Evolutionary conservation across 2,329 filamentous ascomycete species (phyloP).

Genomic region (Neonectria faginata): DNA sequence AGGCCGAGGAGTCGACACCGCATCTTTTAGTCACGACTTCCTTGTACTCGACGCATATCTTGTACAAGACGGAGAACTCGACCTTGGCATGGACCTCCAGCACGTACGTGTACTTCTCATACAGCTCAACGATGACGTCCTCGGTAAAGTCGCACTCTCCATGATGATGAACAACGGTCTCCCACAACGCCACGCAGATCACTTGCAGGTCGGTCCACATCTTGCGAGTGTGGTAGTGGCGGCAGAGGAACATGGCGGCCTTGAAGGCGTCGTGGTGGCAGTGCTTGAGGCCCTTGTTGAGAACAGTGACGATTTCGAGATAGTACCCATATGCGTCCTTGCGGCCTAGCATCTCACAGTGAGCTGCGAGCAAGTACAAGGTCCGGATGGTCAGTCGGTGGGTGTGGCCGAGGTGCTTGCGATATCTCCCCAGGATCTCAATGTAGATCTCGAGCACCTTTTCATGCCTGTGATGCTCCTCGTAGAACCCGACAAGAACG

Average conservation of each 20-base stretch:
- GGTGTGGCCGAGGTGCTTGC: conserved; percentile 35
- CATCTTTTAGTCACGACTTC: conserved; percentile 56
- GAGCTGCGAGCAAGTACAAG: conserved; percentile 46
- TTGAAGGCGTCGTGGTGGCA: conserved; percentile 57
- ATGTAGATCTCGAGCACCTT: conserved; percentile 53
- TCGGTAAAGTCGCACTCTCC: conserved; percentile 53
- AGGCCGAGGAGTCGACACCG: conserved; percentile 45
- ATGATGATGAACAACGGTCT: conserved; percentile 51
- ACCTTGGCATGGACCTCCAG: conserved; percentile 57
- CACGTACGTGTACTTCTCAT: conserved; percentile 59
- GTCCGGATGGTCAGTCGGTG: conserved; percentile 52
- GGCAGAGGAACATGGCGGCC: conserved; percentile 58
- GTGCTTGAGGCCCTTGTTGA: conserved; percentile 47
- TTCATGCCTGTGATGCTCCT: conserved; percentile 53
- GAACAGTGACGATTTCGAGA: conserved; percentile 51
- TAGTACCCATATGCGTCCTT: conserved; percentile 52
- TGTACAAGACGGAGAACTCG: conserved; percentile 55
- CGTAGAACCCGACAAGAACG: conserved; percentile 49
- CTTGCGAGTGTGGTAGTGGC: conserved; percentile 57
- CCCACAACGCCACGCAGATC: conserved; percentile 60
- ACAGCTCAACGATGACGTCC: conserved; percentile 56
- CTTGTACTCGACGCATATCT: conserved; percentile 61
- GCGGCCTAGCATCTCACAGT: conserved; percentile 43
- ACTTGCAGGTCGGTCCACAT: conserved; percentile 59
- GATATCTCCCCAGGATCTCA: conserved; percentile 51